These are phyloP conservation scores for Pyrus hybrid DNA, from an alignment of 331 rosid species.

Conservation along the genomic window DNA sequence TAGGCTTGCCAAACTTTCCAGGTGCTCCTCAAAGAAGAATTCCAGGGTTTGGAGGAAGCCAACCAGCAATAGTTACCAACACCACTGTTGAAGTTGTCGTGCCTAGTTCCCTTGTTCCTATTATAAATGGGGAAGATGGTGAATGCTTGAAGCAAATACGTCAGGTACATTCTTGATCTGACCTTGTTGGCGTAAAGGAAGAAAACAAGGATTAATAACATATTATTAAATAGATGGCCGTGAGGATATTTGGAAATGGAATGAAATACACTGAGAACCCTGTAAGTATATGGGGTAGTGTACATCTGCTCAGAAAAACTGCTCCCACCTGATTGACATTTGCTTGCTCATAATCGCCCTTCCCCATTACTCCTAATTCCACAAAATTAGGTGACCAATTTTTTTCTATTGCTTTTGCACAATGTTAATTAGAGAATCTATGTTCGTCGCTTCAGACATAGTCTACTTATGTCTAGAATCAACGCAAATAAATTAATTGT, in stretches of 20 bases:
- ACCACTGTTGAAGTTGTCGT: constrained; percentile 91
- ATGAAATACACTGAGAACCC: neutral
- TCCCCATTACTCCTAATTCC: neutral
- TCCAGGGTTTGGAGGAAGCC: constrained; percentile 60
- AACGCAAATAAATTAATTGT: neutral
- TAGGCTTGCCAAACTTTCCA: constrained; percentile 67
- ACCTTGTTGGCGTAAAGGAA: neutral
- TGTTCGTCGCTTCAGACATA: neutral
- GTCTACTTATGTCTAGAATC: neutral
- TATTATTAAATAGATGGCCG: neutral
- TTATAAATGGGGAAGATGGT: constrained; percentile 86
- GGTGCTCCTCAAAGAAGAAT: constrained; percentile 68
- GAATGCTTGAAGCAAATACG: constrained; percentile 95
- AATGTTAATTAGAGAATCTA: neutral
- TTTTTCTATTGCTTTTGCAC: neutral
- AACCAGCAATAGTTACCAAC: constrained; percentile 62
- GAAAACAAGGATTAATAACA: no score
- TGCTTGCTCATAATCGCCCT: neutral
- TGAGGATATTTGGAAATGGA: neutral
- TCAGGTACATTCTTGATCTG: constrained; percentile 39
- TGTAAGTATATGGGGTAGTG: neutral
- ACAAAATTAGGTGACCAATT: neutral
- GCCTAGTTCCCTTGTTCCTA: constrained; percentile 70
- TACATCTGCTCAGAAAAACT: neutral
- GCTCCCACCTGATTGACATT: neutral